A percentile compares a stretch with the other conserved stretches of the same genome.
Conservation (phyloP, 495 filamentous ascomycete genomes). For the Viridothelium virens region DNA sequence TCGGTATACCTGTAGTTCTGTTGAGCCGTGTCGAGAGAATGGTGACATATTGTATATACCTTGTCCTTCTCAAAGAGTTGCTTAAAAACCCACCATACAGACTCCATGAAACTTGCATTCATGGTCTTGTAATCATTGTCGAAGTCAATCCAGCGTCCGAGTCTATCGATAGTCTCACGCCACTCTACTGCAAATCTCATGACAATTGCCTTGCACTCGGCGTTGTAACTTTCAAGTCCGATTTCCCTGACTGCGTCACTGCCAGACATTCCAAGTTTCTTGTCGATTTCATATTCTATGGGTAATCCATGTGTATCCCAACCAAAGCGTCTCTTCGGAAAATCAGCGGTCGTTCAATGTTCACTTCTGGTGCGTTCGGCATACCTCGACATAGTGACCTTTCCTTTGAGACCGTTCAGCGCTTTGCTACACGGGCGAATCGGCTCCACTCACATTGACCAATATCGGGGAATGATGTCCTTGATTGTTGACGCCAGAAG, state of each 20-base stretch:
- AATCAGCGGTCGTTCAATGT: neutral
- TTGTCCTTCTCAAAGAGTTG: slow-evolving; percentile 80
- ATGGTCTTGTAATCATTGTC: slow-evolving; percentile 98
- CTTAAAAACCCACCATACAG: slow-evolving; percentile 95
- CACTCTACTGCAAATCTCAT: slow-evolving; percentile 89
- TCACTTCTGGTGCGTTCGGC: neutral
- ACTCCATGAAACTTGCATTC: slow-evolving; percentile 93
- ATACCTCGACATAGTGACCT: slow-evolving; percentile 66
- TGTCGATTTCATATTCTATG: slow-evolving; percentile 97
- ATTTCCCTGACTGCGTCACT: slow-evolving; percentile 80
- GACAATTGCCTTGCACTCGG: slow-evolving; percentile 85
- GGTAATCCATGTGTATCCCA: slow-evolving; percentile 96
- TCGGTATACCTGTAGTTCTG: slow-evolving; percentile 57
- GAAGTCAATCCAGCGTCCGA: slow-evolving; percentile 97
- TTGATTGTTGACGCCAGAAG: slow-evolving; percentile 94
- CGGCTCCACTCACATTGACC: slow-evolving; percentile 72
- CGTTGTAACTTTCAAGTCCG: slow-evolving; percentile 87
- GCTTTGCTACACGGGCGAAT: neutral
- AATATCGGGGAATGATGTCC: slow-evolving; percentile 92
- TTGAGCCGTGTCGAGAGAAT: too few species aligned
- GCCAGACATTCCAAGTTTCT: slow-evolving; percentile 78
- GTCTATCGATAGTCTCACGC: slow-evolving; percentile 77
- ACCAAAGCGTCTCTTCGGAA: slow-evolving; percentile 48
- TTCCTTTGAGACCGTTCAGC: neutral
- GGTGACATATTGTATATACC: slow-evolving; percentile 42